Evolutionary conservation across 495 filamentous ascomycete genomes (phyloP), one percentile per base, ranked within the genome.

Genomic region (Daldinia childiae): DNA sequence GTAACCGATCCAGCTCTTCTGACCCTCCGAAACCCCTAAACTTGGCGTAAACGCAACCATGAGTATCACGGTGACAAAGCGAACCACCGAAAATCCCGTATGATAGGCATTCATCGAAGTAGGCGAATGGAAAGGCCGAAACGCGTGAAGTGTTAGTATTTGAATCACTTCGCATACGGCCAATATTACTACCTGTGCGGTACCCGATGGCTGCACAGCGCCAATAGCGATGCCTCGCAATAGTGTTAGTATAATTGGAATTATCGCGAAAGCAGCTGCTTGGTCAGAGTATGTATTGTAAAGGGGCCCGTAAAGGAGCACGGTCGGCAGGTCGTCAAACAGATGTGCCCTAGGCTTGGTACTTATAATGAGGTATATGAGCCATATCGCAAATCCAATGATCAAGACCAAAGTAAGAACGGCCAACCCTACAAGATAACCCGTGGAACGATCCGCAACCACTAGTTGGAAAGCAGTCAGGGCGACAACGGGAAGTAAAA

Each of bases 41-140:
- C 91, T 90, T 2, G 94, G 93, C 12, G 94, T 86, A 79, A 99
- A 99, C 2, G 94, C 86, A 26, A 97, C 87, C 82, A 92, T 95
- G 21, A 99, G 82, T 32, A 98, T 84, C 39, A 95, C 88, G 1
- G 90, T 90, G 12, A 93, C 78, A 57, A 98, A 89, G 19, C 95
- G 89, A 15, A 97, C 81, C 12, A 88, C 81, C 2, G 93, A 87
- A 77, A 97, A 97, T 58, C 93, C 88, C 21, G 90, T 90, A 70
- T 99, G 95, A 73, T 96, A 97, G 4, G 91, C 85, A 75, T 98
- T 98, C 96, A 98, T 99, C n/a, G 94, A 97, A 0, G 96, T 98
- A 36, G 93, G 89, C 21, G 90, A 87, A 52, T 94, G 89, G 75
- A 95, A 99, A 12, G 95, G 95, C 19, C 93, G 88, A 79, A 98